These are phyloP conservation scores for Pichia rugopelliculosa DNA, from an alignment of 805 yeast species.

Conservation along the genomic window DNA sequence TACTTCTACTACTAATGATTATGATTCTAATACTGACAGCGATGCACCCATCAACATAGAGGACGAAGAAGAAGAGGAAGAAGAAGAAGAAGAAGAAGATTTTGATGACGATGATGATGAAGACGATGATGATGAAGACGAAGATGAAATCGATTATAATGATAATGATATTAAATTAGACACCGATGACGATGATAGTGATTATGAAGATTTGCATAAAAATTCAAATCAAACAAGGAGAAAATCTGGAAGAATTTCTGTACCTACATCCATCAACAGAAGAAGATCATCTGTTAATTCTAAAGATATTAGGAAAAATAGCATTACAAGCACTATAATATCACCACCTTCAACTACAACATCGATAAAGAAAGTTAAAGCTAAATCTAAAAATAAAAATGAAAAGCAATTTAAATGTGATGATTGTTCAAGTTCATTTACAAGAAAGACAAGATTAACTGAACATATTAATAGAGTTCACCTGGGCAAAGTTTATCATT, in stretches of 20 bases:
- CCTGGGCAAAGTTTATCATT: constrained; percentile 15
- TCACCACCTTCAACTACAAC: not conserved
- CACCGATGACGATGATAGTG: not conserved
- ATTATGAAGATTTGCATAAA: not conserved
- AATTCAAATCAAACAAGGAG: not conserved
- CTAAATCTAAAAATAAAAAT: not conserved
- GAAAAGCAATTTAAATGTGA: constrained; percentile 17
- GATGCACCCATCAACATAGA: too few species aligned
- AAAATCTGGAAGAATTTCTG: not conserved
- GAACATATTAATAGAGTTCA: constrained; percentile 22
- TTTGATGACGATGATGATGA: not conserved
- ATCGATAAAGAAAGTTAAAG: not conserved
- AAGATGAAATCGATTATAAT: not conserved
- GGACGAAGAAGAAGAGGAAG: too few species aligned
- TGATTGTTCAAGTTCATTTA: constrained; percentile 19
- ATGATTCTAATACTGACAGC: too few species aligned
- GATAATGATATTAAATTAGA: too few species aligned
- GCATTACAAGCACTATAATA: not conserved
- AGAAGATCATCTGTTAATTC: not conserved
- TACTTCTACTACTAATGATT: too few species aligned
- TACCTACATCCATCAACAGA: not conserved
- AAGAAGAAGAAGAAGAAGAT: not conserved
- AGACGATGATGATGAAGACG: not conserved
- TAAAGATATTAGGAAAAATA: not conserved
- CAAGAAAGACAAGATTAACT: constrained; percentile 22